Evolutionary conservation across 2,329 filamentous ascomycete genomes (phyloP), one percentile per base, ranked within the genome.

Genomic region (Dactylellina sp.): DNA sequence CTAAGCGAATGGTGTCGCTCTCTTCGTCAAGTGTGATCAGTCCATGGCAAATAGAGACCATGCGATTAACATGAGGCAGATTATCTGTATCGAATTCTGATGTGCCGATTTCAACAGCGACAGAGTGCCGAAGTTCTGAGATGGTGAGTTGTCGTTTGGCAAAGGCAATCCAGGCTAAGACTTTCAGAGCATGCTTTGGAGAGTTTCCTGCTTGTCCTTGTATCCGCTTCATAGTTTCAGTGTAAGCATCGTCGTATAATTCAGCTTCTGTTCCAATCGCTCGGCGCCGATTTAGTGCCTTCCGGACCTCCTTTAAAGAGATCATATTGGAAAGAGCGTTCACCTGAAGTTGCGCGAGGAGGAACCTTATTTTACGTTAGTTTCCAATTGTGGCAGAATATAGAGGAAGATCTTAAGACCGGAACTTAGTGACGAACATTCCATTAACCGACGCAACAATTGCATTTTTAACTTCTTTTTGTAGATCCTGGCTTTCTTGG

Each of bases 51-150:
- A 55, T 14, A 18, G 47, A 55, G 3, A 47, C 39, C 22, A 64
- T 56, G 2, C n/a, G 0, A 7, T 47, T 22, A 6, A 39, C 1
- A 1, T 56, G 25, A 0, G 61, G 40, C 4, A 65, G 4, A n/a
- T 65, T 65, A 2, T 56, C 50, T 24, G 35, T 5, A 25, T 65
- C 50, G 20, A 65, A 20, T 44, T 53, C 22, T 2, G 1, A 14
- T 1, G 44, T 24, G 14, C 16, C 16, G 7, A 50, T 9, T 22
- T 68, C 52, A 2, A 68, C 32, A 22, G 55, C 63, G 5, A 68
- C 6, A 11, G 52, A 52, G 18, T 68, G 53, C 53, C 16, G 53
- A 22, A 68, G 63, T 52, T 68, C 63, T 6, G 14, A 25, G 3
- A 16, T 52, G 18, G 53, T 52, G 7, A 68, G 53, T 1, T 18